Base-by-base conservation (phyloP, 139 green algal species). In the Chlorella sp. region DNA sequence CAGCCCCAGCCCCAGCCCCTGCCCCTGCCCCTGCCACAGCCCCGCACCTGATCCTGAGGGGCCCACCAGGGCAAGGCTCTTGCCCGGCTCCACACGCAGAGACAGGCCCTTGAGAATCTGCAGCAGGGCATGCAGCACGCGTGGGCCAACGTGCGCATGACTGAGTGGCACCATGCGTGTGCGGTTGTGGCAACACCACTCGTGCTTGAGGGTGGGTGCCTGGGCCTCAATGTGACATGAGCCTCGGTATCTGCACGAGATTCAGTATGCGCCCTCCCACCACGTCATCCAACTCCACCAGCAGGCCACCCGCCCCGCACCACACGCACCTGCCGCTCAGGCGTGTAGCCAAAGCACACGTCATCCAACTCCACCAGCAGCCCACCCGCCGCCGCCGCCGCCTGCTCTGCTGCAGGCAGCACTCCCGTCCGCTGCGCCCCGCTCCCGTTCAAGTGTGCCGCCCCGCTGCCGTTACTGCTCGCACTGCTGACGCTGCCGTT, bases 61-160 rank as follows among this genome's bases (percentile, higher is more conserved):
- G 10, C 95, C 95, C 31, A 98, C 93, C 20, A 99, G 82, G 0
- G 95, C 95, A 31, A 97, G 79, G 0, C 87, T 94, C 70, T 88
- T 74, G 0, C 95, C 95, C 3, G 90, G 72, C 24, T 63, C 49
- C 10, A 95, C 70, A 0, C 59, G 35, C 55, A 91, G 31, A 5
- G 70, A 74, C 5, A 84, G 33, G 34, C 74, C 74, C 27, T 33
- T 33, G 0, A 83, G 70, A 42, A 83, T 83, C 78, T 79, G 76
- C 1, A 5, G 22, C 87, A 63, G 2, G 80, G 77, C 6, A 85
- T 68, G n/a, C n/a, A n/a, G n/a, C n/a, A n/a, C n/a, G n/a, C n/a
- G n/a, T n/a, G n/a, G n/a, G n/a, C n/a, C n/a, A n/a, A n/a, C n/a
- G n/a, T n/a, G n/a, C n/a, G n/a, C n/a, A n/a, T n/a, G n/a, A n/a